A percentile compares a stretch with the other conserved stretches of the same genome.
These are phyloP conservation scores for Collybia sp. DNA, from an alignment of 768 basidiomycete species.

Conservation along the genomic window DNA sequence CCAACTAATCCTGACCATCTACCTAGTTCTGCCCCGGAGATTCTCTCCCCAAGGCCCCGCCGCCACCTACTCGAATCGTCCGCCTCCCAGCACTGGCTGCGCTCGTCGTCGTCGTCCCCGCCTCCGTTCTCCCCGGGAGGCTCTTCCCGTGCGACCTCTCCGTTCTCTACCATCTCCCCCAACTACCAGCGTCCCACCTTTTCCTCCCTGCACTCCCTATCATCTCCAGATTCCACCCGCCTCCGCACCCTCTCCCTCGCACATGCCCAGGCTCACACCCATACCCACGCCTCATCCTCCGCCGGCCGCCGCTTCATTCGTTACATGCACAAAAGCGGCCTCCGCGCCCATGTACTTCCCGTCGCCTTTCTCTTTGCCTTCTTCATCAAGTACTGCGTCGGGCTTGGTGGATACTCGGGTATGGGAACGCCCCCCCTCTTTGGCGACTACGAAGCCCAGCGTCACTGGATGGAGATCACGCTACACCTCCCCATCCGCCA, in stretches of 20 bases:
- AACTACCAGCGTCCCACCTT: conserved; percentile 4
- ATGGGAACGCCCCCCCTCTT: conserved; percentile 73
- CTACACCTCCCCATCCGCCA: conserved; percentile 64
- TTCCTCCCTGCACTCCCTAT: conserved; percentile 27
- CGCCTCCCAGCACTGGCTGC: conserved; percentile 60
- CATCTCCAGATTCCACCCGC: conserved; percentile 23
- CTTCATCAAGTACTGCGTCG: conserved; percentile 63
- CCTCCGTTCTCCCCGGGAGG: conserved; percentile 3
- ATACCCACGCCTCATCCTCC: conserved; percentile 21
- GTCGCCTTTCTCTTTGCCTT: conserved; percentile 45
- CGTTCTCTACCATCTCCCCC: conserved; percentile 23
- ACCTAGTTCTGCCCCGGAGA: conserved; percentile 21
- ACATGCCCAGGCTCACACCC: conserved; percentile 10
- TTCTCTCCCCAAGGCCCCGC: conserved; percentile 63
- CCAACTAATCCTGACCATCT: not conserved
- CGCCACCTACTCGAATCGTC: conserved; percentile 58
- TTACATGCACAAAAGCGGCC: conserved; percentile 72
- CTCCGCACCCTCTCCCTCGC: not conserved
- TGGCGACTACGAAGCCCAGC: conserved; percentile 91
- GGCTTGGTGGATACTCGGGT: conserved; percentile 84
- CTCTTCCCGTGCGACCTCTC: conserved; percentile 45
- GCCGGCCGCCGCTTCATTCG: conserved; percentile 63
- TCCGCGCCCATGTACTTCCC: conserved; percentile 59
- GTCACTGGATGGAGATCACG: conserved; percentile 95
- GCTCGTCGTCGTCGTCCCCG: conserved; percentile 39